Evolutionary conservation across 768 basidiomycete genomes (phyloP).

Genomic region (Phanerodontia chrysosporium): DNA sequence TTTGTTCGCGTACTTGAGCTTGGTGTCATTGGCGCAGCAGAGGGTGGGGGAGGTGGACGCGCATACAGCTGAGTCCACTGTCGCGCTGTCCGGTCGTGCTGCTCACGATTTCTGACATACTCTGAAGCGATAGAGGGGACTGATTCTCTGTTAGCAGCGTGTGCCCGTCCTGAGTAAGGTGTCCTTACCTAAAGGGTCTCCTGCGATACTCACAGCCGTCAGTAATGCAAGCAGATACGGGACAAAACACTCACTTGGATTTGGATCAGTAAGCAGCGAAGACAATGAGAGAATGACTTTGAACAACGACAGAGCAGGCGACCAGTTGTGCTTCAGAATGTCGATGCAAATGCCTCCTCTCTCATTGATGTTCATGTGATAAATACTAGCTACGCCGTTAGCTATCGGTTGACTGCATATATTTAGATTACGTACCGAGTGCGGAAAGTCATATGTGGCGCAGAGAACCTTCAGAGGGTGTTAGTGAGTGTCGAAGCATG

Average conservation of each 20-base stretch:
- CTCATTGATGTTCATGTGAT: slow-evolving; percentile 89
- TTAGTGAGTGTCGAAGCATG: slow-evolving; percentile 5
- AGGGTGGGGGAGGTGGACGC: slow-evolving; percentile 37
- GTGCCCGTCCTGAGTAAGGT: too few species aligned
- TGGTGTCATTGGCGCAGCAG: slow-evolving; percentile 18
- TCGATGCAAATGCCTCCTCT: slow-evolving; percentile 81
- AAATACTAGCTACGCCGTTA: slow-evolving; percentile 54
- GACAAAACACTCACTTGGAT: slow-evolving; percentile 65
- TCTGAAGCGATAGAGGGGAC: slow-evolving; percentile 73
- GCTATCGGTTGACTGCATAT: too few species aligned
- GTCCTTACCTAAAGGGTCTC: slow-evolving; percentile 70
- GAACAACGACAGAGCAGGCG: slow-evolving; percentile 87
- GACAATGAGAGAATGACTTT: slow-evolving; percentile 94
- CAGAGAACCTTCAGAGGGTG: slow-evolving; percentile 55
- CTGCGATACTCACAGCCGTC: slow-evolving; percentile 31
- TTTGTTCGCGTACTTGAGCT: slow-evolving; percentile 6
- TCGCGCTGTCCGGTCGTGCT: slow-evolving; percentile 74
- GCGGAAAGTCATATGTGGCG: slow-evolving; percentile 71
- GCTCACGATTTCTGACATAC: slow-evolving; percentile 57
- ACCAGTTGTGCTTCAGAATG: slow-evolving; percentile 93
- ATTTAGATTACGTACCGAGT: slow-evolving; percentile 70
- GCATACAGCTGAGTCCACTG: slow-evolving; percentile 78
- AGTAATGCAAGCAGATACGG: not conserved
- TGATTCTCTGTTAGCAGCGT: too few species aligned
- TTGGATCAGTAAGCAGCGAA: slow-evolving; percentile 89